Evolutionary conservation across 495 filamentous ascomycete species (phyloP).

Genomic region (Aspergillus incahuasiensis): DNA sequence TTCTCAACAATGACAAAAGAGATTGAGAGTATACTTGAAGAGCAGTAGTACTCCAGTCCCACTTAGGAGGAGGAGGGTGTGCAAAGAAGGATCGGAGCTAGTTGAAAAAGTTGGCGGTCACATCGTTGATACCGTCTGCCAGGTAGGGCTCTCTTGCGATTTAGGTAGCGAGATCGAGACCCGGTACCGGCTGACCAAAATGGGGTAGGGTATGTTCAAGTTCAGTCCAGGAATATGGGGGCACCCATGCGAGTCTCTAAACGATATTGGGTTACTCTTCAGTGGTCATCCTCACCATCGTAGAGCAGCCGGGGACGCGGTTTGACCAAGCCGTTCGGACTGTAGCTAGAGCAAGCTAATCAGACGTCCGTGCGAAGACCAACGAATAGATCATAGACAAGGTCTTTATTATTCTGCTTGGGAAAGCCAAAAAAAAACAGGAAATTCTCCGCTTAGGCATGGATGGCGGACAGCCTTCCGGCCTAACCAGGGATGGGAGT

Average conservation of each 20-base stretch:
- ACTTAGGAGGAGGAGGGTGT: conserved; percentile 27
- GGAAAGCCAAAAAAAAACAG: conserved; percentile 47
- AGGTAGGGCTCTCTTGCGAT: conserved; percentile 30
- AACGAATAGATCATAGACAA: conserved; percentile 35
- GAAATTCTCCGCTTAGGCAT: conserved; percentile 28
- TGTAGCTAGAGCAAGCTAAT: conserved; percentile 19
- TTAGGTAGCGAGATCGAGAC: conserved; percentile 35
- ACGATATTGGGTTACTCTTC: conserved; percentile 55
- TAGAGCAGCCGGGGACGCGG: conserved; percentile 51
- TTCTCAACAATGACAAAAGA: conserved; percentile 30
- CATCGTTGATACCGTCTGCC: conserved; percentile 22
- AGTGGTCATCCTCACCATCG: conserved; percentile 53
- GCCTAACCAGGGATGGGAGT: conserved; percentile 37
- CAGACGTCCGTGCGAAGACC: neutral
- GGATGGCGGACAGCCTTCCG: conserved; percentile 35
- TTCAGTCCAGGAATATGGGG: conserved; percentile 38
- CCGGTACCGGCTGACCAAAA: conserved; percentile 42
- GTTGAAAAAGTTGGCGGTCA: conserved; percentile 30
- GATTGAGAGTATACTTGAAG: conserved; percentile 41
- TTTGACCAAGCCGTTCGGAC: conserved; percentile 54
- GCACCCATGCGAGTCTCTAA: no score
- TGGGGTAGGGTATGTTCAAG: conserved; percentile 39
- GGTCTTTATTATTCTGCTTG: conserved; percentile 30
- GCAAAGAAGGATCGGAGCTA: conserved; percentile 38
- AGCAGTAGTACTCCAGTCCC: no score